Conservation (phyloP, 225 moss, liverwort and hornwort species). For the Polytrichum formosum region DNA sequence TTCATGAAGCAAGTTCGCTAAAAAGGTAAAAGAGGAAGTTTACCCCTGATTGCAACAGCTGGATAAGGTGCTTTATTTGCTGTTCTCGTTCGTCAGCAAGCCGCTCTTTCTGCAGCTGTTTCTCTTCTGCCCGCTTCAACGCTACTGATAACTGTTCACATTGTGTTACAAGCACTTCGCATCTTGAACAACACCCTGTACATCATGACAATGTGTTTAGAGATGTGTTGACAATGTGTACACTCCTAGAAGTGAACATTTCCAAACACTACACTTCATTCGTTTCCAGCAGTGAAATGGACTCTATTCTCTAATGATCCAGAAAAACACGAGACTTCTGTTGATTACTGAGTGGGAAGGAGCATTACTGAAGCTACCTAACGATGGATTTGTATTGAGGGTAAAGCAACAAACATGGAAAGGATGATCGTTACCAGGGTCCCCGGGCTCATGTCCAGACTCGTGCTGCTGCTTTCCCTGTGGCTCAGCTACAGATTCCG, state of each 20-base stretch:
- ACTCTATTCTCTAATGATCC: no score
- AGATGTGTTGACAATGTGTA: no score
- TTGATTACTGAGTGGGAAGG: no score
- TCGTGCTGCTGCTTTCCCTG: constrained; percentile 12
- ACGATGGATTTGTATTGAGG: no score
- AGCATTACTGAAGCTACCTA: no score
- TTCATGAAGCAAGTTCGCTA: not conserved
- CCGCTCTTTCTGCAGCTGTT: constrained; percentile 46
- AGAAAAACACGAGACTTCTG: no score
- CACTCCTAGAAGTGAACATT: no score
- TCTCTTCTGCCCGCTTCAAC: constrained; percentile 56
- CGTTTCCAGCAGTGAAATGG: no score
- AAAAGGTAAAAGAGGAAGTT: not conserved
- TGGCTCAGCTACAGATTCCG: constrained; percentile 15
- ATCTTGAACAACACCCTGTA: constrained; percentile 57
- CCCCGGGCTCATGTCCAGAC: constrained; percentile 20
- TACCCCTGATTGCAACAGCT: constrained; percentile 58
- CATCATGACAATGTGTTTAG: no score
- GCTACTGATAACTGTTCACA: constrained; percentile 55
- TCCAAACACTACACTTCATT: no score
- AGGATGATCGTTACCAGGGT: constrained; percentile 26
- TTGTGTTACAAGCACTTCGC: constrained; percentile 47
- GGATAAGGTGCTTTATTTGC: constrained; percentile 56
- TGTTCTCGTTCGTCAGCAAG: constrained; percentile 58
- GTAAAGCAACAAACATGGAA: no score